Evolutionary conservation across 2,329 filamentous ascomycete species (phyloP).

Genomic region (Domatiomyces catenatus): DNA sequence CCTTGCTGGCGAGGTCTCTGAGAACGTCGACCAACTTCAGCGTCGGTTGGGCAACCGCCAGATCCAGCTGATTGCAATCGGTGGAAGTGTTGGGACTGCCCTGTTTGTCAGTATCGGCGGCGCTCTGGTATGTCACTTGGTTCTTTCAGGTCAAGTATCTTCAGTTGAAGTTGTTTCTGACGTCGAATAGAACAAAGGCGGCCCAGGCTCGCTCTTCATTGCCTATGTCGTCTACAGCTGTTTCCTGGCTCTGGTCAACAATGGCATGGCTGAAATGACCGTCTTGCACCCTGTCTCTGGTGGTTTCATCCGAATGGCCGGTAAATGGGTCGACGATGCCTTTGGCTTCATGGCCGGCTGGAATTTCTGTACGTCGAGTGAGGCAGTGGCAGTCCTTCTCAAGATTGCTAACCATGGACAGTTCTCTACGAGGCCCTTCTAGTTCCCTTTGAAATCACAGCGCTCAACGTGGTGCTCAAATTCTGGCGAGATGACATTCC

Average conservation of each 20-base stretch:
- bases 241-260: conserved; percentile 23
- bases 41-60: conserved; percentile 39
- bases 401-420: neutral
- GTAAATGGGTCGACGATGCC: conserved; percentile 31
- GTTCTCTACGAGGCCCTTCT: conserved; percentile 27
- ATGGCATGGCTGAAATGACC: conserved; percentile 31
- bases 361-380: conserved; percentile 24
- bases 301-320: conserved; percentile 26
- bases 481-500: conserved; percentile 27
- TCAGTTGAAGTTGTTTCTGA: too few species aligned
- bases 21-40: conserved; percentile 26
- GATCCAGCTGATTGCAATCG: conserved; percentile 38
- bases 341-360: conserved; percentile 30
- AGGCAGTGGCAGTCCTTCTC: too few species aligned
- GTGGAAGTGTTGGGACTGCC: conserved; percentile 26
- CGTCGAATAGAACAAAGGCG: conserved; percentile 13
- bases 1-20: conserved; percentile 1
- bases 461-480: conserved; percentile 26
- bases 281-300: conserved; percentile 28
- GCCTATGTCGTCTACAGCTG: conserved; percentile 20
- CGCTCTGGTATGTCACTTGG: conserved; percentile 15
- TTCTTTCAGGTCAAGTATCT: too few species aligned
- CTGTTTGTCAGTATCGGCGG: conserved; percentile 27
- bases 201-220: conserved; percentile 24
- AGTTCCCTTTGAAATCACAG: conserved; percentile 28